phyloP scores from a whole-genome alignment of 176 grass and related monocot genomes.

The Oryza australiensis region DNA sequence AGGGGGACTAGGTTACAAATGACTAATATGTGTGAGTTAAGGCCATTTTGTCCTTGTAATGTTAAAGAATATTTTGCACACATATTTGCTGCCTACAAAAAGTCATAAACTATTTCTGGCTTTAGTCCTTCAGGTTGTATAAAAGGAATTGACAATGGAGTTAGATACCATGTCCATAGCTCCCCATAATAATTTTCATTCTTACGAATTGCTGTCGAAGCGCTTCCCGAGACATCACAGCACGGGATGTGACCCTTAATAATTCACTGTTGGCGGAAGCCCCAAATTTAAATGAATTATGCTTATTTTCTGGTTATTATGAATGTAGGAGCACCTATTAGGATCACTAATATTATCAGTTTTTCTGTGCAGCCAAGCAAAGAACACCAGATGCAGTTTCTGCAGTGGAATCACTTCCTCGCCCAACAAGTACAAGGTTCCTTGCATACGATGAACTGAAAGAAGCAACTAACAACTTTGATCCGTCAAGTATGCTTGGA shows the following conservation, averaged over 20 bases:
- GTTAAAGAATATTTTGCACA: slow-evolving; percentile 20
- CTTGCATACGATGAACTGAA: slow-evolving; percentile 89
- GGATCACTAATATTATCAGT: not conserved
- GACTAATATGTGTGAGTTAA: slow-evolving; percentile 18
- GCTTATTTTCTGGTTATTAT: not conserved
- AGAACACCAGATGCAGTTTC: slow-evolving; percentile 67
- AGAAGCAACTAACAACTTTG: slow-evolving; percentile 94
- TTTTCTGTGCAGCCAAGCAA: slow-evolving; percentile 61
- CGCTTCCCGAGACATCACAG: too few species aligned
- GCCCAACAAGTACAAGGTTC: slow-evolving; percentile 82
- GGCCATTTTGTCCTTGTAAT: slow-evolving; percentile 18
- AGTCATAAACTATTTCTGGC: slow-evolving; percentile 1
- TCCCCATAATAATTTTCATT: not conserved
- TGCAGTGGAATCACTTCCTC: slow-evolving; percentile 74
- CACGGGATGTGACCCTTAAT: too few species aligned
- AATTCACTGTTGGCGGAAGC: too few species aligned
- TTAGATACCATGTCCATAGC: not conserved
- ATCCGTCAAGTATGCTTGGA: slow-evolving; percentile 74
- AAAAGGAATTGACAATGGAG: not conserved
- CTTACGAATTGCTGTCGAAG: too few species aligned
- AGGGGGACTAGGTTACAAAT: not conserved
- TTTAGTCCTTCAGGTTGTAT: slow-evolving; percentile 19
- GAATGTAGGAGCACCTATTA: not conserved
- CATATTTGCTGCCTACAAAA: slow-evolving; percentile 14
- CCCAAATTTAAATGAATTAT: slow-evolving; percentile 20